phyloP scores from a whole-genome alignment of 768 basidiomycete genomes.

The Daedaleopsis sinensis region DNA sequence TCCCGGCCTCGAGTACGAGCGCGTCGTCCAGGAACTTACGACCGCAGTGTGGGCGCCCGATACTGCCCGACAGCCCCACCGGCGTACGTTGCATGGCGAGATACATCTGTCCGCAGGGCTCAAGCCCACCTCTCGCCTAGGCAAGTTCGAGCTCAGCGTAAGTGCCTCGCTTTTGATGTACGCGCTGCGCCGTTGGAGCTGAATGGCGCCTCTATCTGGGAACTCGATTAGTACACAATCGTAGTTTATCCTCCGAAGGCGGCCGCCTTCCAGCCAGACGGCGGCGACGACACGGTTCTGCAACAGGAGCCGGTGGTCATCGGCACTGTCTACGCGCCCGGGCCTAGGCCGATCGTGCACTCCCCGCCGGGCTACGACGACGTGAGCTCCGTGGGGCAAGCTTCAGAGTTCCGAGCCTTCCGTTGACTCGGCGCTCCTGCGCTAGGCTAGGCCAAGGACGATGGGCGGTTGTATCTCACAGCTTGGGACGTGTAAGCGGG shows the following conservation, averaged over 20 bases:
- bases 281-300: conserved; percentile 7
- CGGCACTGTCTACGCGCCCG: conserved; percentile 15
- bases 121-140: conserved; percentile 20
- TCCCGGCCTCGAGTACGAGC: conserved; percentile 14
- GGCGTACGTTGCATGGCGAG: conserved; percentile 22
- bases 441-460: neutral
- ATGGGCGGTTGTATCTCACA: neutral
- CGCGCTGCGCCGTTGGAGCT: neutral
- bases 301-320: conserved; percentile 18
- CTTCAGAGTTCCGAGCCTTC: conserved; percentile 14
- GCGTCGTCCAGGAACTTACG: conserved; percentile 9
- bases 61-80: neutral
- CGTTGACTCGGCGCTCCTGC: conserved; percentile 5
- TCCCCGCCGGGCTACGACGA: conserved; percentile 23
- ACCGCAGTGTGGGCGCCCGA: conserved; percentile 20
- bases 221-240: conserved; percentile 14
- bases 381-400: conserved; percentile 15
- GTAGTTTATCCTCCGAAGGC: conserved; percentile 13
- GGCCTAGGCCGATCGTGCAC: conserved; percentile 13
- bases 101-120: conserved; percentile 19
- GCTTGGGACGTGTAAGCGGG: neutral
- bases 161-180: neutral
- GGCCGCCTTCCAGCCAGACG: conserved; percentile 17
- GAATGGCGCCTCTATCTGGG: neutral
- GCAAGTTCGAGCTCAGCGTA: conserved; percentile 24